These are phyloP conservation scores for Endoconidiophora laricicola DNA, from an alignment of 2,329 filamentous ascomycete species.

Conservation along the genomic window DNA sequence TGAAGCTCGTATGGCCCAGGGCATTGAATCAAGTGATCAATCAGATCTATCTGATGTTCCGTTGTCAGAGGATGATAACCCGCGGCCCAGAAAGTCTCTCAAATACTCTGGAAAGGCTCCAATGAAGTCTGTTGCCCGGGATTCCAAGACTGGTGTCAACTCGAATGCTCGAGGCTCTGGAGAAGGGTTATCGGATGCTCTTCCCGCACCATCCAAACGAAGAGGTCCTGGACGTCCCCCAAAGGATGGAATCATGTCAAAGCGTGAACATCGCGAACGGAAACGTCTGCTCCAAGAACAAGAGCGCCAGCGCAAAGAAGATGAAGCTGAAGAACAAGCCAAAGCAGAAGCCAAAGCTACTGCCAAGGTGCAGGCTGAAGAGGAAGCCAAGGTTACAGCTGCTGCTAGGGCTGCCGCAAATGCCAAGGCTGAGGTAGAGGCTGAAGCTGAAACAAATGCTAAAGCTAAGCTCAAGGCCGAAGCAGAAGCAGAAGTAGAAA, in stretches of 20 bases:
- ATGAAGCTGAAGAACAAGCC: not conserved
- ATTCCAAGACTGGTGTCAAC: not conserved
- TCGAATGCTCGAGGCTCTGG: not conserved
- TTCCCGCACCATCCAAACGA: slow-evolving; percentile 25
- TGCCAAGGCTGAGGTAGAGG: not conserved
- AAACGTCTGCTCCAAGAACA: slow-evolving; percentile 34
- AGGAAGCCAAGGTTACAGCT: not conserved
- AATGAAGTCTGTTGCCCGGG: not conserved
- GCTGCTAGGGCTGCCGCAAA: not conserved
- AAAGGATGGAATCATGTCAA: slow-evolving; percentile 72
- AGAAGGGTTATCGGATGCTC: not conserved
- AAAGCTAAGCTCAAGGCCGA: not conserved
- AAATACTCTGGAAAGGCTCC: slow-evolving; percentile 9
- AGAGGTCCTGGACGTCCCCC: slow-evolving; percentile 67
- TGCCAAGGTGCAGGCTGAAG: not conserved
- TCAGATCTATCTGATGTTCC: slow-evolving; percentile 19
- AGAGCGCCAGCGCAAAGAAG: slow-evolving; percentile 18
- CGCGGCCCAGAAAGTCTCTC: not conserved
- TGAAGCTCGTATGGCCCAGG: slow-evolving; percentile 41
- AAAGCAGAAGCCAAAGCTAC: not conserved
- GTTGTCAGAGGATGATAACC: slow-evolving; percentile 10
- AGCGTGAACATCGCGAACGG: slow-evolving; percentile 49
- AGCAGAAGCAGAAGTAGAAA: not conserved
- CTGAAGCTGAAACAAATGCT: not conserved
- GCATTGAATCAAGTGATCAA: slow-evolving; percentile 39